Evolutionary conservation across 2,329 filamentous ascomycete species (phyloP).

Genomic region (Sporothrix protearum): DNA sequence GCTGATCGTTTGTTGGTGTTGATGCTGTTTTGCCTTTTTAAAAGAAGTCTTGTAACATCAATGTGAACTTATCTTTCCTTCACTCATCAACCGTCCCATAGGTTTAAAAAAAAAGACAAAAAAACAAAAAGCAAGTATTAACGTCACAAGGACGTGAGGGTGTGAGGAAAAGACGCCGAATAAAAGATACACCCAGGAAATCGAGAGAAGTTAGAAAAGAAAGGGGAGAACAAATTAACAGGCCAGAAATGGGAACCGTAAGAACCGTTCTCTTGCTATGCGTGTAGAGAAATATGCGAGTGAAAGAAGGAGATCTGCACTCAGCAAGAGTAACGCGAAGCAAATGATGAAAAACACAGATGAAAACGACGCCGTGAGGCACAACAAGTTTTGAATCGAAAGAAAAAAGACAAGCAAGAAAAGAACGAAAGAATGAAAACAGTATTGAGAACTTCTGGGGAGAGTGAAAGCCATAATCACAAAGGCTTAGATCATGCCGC

Average conservation of each 20-base stretch:
- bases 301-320: neutral
- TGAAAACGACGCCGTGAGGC: slow-evolving; percentile 2
- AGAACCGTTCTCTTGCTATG: neutral
- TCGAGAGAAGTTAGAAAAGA: neutral
- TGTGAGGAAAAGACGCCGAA: neutral
- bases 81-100: neutral
- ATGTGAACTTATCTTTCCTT: neutral
- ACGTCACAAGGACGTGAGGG: neutral
- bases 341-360: neutral
- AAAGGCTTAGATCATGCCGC: slow-evolving; percentile 5
- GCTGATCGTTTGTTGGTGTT: neutral
- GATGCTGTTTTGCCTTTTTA: neutral
- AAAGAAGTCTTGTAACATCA: neutral
- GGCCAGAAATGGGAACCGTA: neutral
- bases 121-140: neutral
- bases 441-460: neutral
- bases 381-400: neutral
- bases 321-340: neutral
- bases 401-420: neutral
- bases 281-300: neutral
- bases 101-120: neutral
- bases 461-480: neutral
- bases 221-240: neutral
- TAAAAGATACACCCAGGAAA: neutral
- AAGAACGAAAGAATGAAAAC: neutral